Evolutionary conservation across 192 early-diverging fungal genomes (phyloP).

Genomic region (Phlyctochytrium planicorne): DNA sequence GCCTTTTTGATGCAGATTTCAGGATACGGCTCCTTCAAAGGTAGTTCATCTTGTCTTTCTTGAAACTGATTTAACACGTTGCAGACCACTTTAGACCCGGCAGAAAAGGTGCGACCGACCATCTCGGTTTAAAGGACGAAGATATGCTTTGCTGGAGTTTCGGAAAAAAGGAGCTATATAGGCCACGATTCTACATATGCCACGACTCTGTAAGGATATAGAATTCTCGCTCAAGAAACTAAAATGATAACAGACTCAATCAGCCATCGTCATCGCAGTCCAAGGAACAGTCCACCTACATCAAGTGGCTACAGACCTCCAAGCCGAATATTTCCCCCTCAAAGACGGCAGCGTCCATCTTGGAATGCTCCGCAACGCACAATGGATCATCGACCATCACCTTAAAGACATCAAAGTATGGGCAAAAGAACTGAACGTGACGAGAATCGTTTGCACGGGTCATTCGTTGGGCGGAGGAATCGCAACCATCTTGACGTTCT

Average conservation of each 20-base stretch:
- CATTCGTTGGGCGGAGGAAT: neutral
- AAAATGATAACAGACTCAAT: too few relatives aligned
- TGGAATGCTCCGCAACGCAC: neutral
- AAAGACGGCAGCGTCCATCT: neutral
- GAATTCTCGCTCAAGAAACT: neutral
- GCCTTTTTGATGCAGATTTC: neutral
- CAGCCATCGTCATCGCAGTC: neutral
- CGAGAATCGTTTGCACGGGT: neutral
- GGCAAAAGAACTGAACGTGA: neutral
- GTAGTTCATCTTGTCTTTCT: neutral
- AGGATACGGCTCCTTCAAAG: neutral
- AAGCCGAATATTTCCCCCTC: neutral
- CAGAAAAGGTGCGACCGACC: neutral
- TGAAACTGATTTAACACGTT: neutral
- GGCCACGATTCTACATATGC: neutral
- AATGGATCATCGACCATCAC: slow-evolving; percentile 1
- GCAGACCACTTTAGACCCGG: neutral
- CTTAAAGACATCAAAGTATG: neutral
- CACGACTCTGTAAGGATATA: neutral
- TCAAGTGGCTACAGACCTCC: neutral
- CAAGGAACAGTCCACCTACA: neutral
- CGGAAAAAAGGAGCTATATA: neutral
- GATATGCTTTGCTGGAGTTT: neutral
- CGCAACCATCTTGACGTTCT: neutral
- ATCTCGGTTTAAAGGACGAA: neutral